Base-by-base conservation (phyloP, 2,329 filamentous ascomycete genomes). In the Aureobasidium lini region DNA sequence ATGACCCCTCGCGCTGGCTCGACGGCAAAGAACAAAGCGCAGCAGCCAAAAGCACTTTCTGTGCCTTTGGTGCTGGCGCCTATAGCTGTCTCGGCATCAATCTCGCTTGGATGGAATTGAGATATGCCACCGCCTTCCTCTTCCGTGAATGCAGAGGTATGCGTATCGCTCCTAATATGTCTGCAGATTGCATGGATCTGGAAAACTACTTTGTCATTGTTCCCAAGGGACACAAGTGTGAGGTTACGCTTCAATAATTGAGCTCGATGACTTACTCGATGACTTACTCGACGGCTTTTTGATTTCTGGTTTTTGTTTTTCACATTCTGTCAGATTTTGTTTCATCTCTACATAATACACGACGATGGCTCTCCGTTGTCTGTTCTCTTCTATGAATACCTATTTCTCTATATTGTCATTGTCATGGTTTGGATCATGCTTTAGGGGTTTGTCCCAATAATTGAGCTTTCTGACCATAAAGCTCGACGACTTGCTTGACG, bases 81-180 rank as follows among this genome's bases (percentile, higher is more conserved):
- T 76, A 86, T 28, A 85, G 86, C 71, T 90, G 87, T 64, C 75
- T 90, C 5, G 87, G 86, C 0, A 81, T 84, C 6, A 85, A 89
- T 64, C 82, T 89, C 63, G 86, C 87, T 0, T 71, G 74, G 23
- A 81, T 82, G 70, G 82, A 85, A 64, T 65, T 85, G 32, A 74
- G 81, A 8, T 75, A 82, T 37, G 79, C 75, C 0, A 72, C 77
- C 0, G 78, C 80, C 0, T 70, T 75, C 5, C 81, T 85, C 67
- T 82, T 84, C 66, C 72, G 75, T 0, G 69, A 77, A 34, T 81
- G 77, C 62, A 64, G 59, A 31, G 70, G 70, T 0, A 61, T 71
- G 2, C 62, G 62, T 37, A 50, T 74, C 40, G 67, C 65, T 0
- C 53, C 59, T 10, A 64, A 57, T 3, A 70, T 68, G 39, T 71